These are phyloP conservation scores for Mrakia blollopis DNA, from an alignment of 768 basidiomycete genomes.

Conservation along the genomic window DNA sequence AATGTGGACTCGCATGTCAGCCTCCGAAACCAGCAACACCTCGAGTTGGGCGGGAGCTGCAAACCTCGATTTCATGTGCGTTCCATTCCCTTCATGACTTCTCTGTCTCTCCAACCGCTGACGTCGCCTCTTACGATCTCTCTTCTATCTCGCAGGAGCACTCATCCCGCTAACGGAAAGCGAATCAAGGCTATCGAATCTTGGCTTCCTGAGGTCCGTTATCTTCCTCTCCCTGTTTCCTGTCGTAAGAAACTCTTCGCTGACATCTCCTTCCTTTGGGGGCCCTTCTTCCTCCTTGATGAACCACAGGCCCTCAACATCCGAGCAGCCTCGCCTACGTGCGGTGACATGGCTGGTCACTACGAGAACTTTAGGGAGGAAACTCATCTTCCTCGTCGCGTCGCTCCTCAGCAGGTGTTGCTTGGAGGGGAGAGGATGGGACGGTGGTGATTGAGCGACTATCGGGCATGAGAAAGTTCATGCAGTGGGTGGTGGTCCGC, in stretches of 20 bases:
- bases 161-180: slow-evolving; percentile 71
- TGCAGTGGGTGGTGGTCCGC: too few species aligned
- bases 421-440: slow-evolving; percentile 17
- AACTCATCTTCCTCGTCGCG: background rate
- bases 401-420: background rate
- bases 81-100: background rate
- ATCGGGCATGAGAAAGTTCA: too few species aligned
- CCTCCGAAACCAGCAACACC: slow-evolving; percentile 51
- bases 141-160: slow-evolving; percentile 43
- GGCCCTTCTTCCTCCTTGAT: too few species aligned
- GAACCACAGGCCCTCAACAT: slow-evolving; percentile 13
- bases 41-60: slow-evolving; percentile 35
- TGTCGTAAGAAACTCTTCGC: too few species aligned
- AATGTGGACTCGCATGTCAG: slow-evolving; percentile 65
- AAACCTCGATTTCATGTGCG: slow-evolving; percentile 55
- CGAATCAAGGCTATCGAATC: slow-evolving; percentile 56
- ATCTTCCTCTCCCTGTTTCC: background rate
- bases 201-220: slow-evolving; percentile 26
- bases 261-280: background rate
- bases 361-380: slow-evolving; percentile 18
- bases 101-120: background rate
- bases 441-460: background rate
- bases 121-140: background rate
- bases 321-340: slow-evolving; percentile 12
- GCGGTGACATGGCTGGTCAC: slow-evolving; percentile 11